phyloP scores from a whole-genome alignment of 2,329 filamentous ascomycete species.

The Penicillium sp. region DNA sequence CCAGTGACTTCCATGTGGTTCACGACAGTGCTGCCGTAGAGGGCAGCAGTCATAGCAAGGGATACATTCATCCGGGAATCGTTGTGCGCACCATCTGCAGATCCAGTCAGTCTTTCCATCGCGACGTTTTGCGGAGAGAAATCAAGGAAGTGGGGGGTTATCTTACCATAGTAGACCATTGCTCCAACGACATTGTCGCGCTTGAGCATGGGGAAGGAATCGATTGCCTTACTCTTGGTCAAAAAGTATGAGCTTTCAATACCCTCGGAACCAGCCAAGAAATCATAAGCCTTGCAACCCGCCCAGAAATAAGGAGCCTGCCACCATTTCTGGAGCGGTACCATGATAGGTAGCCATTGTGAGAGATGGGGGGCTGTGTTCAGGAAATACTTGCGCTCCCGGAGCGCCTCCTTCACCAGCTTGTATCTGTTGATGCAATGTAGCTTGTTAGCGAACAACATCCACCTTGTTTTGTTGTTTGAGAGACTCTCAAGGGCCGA shows the following conservation, averaged over 20 bases:
- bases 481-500: background rate
- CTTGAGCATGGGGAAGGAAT: constrained; percentile 87
- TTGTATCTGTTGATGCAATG: constrained; percentile 49
- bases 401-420: constrained; percentile 77
- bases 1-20: constrained; percentile 81
- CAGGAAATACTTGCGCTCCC: constrained; percentile 80
- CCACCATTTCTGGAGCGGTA: constrained; percentile 81
- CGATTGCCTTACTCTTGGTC: constrained; percentile 80
- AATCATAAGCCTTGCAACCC: constrained; percentile 78
- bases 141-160: background rate
- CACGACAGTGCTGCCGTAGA: constrained; percentile 79
- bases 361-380: constrained; percentile 81
- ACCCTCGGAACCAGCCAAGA: constrained; percentile 80
- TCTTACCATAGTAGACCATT: constrained; percentile 76
- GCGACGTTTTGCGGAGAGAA: background rate
- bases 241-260: constrained; percentile 89
- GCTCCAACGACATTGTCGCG: constrained; percentile 76
- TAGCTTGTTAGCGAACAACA: background rate
- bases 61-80: constrained; percentile 92
- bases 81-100: constrained; percentile 78
- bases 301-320: constrained; percentile 73
- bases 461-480: background rate
- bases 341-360: constrained; percentile 78
- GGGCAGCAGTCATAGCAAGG: constrained; percentile 81
- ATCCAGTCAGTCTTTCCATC: constrained; percentile 9